Conservation (phyloP, 352 stramenopile species). For the Phytophthora meadii region DNA sequence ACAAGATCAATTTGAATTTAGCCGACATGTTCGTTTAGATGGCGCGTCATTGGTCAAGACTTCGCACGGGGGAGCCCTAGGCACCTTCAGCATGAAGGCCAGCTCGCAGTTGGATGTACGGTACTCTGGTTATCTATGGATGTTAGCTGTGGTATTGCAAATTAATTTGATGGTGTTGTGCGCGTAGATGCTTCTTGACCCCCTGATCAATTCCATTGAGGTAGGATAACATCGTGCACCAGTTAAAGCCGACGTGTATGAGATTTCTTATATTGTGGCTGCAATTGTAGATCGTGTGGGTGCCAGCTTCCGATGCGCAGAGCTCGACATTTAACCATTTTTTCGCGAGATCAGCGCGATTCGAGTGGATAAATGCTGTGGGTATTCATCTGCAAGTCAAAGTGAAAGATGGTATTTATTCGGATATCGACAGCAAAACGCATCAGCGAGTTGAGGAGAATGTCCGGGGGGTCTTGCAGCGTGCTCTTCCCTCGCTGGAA, state of each 20-base stretch:
- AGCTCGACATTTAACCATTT: constrained; percentile 52
- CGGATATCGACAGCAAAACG: constrained; percentile 20
- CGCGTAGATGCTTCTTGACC: constrained; percentile 35
- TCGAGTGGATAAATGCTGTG: constrained; percentile 33
- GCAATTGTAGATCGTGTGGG: constrained; percentile 41
- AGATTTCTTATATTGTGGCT: constrained; percentile 3
- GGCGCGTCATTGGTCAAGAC: constrained; percentile 26
- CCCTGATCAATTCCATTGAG: constrained; percentile 48
- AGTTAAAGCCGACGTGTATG: neutral
- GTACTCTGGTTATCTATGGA: neutral
- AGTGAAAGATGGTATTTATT: constrained; percentile 8
- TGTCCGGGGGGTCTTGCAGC: constrained; percentile 34
- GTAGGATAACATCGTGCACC: constrained; percentile 14
- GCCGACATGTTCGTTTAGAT: constrained; percentile 25
- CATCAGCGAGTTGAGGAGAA: constrained; percentile 44
- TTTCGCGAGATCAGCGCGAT: constrained; percentile 31
- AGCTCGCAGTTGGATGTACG: constrained; percentile 23
- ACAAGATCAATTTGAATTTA: neutral
- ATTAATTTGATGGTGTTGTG: constrained; percentile 6
- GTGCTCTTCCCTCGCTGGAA: constrained; percentile 30
- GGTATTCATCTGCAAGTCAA: constrained; percentile 52
- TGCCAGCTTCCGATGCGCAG: constrained; percentile 17
- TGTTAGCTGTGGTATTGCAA: constrained; percentile 1
- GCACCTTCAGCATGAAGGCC: constrained; percentile 32
- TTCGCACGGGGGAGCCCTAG: constrained; percentile 31